A percentile compares a stretch with the other conserved stretches of the same genome.
Evolutionary conservation across 192 early-diverging fungal genomes (phyloP).

Genomic region (Fimicolochytrium jonesii): DNA sequence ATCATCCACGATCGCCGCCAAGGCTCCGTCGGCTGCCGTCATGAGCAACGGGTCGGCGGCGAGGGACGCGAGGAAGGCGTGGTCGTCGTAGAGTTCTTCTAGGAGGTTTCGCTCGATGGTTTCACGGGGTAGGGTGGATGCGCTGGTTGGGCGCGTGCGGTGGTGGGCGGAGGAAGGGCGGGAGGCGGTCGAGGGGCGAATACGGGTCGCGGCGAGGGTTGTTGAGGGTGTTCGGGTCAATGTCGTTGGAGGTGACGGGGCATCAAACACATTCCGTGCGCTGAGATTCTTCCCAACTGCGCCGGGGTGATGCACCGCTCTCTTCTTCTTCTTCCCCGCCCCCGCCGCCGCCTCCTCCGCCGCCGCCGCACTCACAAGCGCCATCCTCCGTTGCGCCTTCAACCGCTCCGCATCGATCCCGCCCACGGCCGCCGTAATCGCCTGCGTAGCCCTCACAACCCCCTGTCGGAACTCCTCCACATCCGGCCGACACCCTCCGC

Average conservation of each 20-base stretch:
- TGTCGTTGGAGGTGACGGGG: no score
- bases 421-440: slow-evolving; percentile 16
- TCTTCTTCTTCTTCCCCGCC: neutral
- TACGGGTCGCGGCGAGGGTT: neutral
- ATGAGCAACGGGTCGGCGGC: slow-evolving; percentile 24
- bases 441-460: slow-evolving; percentile 5
- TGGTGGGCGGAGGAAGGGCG: neutral
- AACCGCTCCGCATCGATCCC: slow-evolving; percentile 20
- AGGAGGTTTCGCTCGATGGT: slow-evolving; percentile 37
- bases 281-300: slow-evolving; percentile 5
- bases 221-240: neutral
- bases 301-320: slow-evolving; percentile 11
- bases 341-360: neutral
- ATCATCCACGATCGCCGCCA: slow-evolving; percentile 24
- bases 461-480: slow-evolving; percentile 21
- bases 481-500: slow-evolving; percentile 9
- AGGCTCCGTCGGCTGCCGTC: neutral
- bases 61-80: slow-evolving; percentile 31
- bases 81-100: slow-evolving; percentile 46
- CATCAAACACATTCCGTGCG: no score
- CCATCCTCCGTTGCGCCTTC: slow-evolving; percentile 1
- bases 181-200: neutral
- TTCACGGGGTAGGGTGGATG: neutral
- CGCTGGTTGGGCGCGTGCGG: neutral
- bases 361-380: no score